Evolutionary conservation across 495 filamentous ascomycete genomes (phyloP), one percentile per base, ranked within the genome.

Genomic region (Talaromyces nanjingensis): DNA sequence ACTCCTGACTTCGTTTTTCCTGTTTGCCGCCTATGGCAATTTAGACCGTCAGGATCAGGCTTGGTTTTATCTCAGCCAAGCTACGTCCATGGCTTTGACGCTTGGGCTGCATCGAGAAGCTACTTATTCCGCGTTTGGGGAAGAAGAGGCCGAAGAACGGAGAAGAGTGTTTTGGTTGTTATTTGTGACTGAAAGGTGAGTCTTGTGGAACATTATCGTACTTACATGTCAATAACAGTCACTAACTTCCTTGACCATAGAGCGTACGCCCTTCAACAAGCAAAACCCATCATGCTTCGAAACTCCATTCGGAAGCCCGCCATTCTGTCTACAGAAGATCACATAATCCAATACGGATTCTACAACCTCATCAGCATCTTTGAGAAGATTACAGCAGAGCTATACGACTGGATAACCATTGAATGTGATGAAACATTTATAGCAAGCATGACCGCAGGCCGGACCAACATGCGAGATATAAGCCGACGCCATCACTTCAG

Each of bases 1-100:
- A 12, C 78, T 93, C 9, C 81, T 89, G 63, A 93, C 90, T 11
- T 91, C 88, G 4, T 94, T 89, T 74, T 92, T 94, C 68, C 74
- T 91, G 9, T 94, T 90, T 69, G 89, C 86, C 5, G 87, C 86
- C 56, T 86, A 88, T 72, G 89, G 89, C 65, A 88, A 86, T 57
- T 77, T 93, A 29, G 75, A 82, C 62, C 74, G 75, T 37, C 79
- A 80, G 65, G 76, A 78, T 61, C 75, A 79, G 25, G 83, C 83
- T 7, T 89, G 86, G 84, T 81, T 83, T 58, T 87, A 88, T 65
- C 70, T 89, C n/a, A 79, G 85, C 42, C 85, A 89, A 69, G 79
- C 85, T 1, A 82, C 82, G 24, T 83, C 83, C 0, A 77, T 86
- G 72, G 79, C 82, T 4, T 82, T 85, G 64, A 80, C 84, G 14